Base-by-base conservation (phyloP, 2,329 filamentous ascomycete species). In the Colletotrichum spinosum region DNA sequence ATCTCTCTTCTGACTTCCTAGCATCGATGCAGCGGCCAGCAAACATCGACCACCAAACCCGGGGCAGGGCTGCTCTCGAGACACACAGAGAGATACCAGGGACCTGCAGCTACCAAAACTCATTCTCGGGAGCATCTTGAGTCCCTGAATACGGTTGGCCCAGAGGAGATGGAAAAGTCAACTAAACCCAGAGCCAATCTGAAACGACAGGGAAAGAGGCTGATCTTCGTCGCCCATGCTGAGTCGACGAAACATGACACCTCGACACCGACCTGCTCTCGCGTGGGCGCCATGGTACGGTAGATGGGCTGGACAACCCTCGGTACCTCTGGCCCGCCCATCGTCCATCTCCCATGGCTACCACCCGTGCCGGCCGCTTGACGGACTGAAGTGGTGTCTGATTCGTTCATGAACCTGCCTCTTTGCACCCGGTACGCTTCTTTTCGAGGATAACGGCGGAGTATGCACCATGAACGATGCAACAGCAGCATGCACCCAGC, bases 241-340 rank as follows among this genome's bases (percentile, higher is more conserved):
- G 63, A 62, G 63, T 57, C 63, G 63, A 57, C 58, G 63, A 66
- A 66, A 66, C 63, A 66, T 62, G 63, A 44, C 63, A 66, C 50
- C 42, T 66, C 53, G 62, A 65, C 62, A 53, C 57, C 46, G 58
- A 62, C 63, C 49, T 60, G 11, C 52, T 52, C 58, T 56, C 42
- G 35, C 25, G 25, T 25, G 25, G 25, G 25, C 25, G 25, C 25
- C 25, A 25, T 25, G 25, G 25, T 25, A 25, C 4, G 25, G 25
- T 25, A 25, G 25, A 25, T 25, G 25, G 25, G 25, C 25, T 25
- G 25, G 25, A 25, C 25, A 25, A 25, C 25, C 25, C 25, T 25
- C 25, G 25, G 25, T 25, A 5, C 25, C 4, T 25, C 25, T 25
- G 25, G 25, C 25, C 25, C 25, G 25, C 25, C 25, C 3, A 48